A percentile compares a stretch with the other conserved stretches of the same genome.
Evolutionary conservation across 192 early-diverging fungal genomes (phyloP).

Genomic region (Entomortierella chlamydospora): DNA sequence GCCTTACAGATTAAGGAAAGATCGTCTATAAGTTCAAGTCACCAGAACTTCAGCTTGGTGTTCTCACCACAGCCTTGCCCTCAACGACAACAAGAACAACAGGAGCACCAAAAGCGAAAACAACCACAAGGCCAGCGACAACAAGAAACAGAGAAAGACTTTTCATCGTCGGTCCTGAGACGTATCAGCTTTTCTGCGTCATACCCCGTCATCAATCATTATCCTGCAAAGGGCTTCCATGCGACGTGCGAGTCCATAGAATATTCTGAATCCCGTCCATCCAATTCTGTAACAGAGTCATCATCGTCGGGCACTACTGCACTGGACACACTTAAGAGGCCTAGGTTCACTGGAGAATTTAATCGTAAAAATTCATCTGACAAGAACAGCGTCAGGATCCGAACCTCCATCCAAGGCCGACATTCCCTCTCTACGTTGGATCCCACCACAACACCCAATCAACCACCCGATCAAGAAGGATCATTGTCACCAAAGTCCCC

Average conservation of each 20-base stretch:
- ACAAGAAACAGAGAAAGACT: neutral
- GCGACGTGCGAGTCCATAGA: neutral
- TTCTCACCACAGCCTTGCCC: neutral
- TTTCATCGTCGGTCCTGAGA: neutral
- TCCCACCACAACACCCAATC: neutral
- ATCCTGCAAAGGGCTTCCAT: neutral
- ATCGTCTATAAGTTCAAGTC: neutral
- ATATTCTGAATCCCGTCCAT: neutral
- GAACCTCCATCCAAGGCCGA: too few relatives aligned
- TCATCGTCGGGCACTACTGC: too few relatives aligned
- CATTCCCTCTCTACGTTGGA: neutral
- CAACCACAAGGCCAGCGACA: neutral
- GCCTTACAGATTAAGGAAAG: too few relatives aligned
- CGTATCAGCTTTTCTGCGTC: neutral
- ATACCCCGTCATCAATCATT: conserved; percentile 12
- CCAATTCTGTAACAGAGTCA: too few relatives aligned
- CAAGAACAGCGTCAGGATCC: too few relatives aligned
- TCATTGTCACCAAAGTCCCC: neutral
- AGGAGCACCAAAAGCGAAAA: neutral
- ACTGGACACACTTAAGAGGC: too few relatives aligned
- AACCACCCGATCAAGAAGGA: neutral
- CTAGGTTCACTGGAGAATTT: too few relatives aligned
- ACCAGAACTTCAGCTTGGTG: neutral
- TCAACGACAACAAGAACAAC: neutral
- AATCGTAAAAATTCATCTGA: neutral